Evolutionary conservation across 1,284 basidiomycete species (phyloP).

Genomic region (Marasmius fiardii): DNA sequence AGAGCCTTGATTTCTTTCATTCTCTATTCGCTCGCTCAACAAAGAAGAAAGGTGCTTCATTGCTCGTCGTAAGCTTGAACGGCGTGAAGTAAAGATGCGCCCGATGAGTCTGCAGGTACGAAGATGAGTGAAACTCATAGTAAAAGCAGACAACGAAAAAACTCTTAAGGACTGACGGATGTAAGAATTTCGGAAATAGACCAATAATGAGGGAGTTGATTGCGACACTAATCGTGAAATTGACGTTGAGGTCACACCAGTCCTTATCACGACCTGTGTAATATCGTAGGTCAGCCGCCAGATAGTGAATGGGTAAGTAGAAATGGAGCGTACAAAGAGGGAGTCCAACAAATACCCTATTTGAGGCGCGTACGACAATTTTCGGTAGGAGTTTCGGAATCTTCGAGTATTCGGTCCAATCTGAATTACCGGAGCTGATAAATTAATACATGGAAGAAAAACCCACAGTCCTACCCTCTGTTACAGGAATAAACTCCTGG

Average conservation of each 20-base stretch:
- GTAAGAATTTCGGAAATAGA: neutral
- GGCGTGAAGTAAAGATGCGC: neutral
- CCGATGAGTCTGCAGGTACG: neutral
- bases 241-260: neutral
- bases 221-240: neutral
- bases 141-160: neutral
- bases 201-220: neutral
- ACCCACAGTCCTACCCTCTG: neutral
- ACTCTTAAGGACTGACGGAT: neutral
- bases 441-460: neutral
- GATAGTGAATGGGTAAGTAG: neutral
- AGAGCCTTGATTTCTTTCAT: neutral
- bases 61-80: neutral
- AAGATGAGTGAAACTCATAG: neutral
- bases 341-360: conserved; percentile 13
- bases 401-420: neutral
- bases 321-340: conserved; percentile 8
- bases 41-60: neutral
- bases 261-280: conserved; percentile 10
- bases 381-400: neutral
- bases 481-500: neutral
- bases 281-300: neutral
- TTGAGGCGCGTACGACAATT: neutral
- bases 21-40: neutral
- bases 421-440: neutral